Base-by-base conservation (phyloP, 2,329 filamentous ascomycete species). In the Apiospora aurea region DNA sequence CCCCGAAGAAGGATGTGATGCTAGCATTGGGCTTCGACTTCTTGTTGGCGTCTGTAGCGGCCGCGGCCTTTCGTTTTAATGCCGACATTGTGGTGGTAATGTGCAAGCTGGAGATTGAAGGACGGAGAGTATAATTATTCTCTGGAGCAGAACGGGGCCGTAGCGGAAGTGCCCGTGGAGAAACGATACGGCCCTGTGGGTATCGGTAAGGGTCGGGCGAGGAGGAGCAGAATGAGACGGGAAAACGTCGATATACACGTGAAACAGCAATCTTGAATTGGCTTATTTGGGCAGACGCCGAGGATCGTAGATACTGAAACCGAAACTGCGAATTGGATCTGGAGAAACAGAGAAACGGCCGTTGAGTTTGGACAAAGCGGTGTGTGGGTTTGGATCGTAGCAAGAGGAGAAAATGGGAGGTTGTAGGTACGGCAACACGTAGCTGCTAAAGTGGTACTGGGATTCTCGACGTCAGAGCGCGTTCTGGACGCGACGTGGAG, bases 1-100 rank as follows among this genome's bases (percentile, higher is more conserved):
- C 86, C 18, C 90, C 89, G 79, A 99, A 98, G 87, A 98, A 98
- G 21, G 94, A 93, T 41, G 92, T 95, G 79, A 99, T 97, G 84
- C 87, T 95, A 74, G 87, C 90, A 79, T 96, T 92, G 70, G 88
- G 85, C 82, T 92, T 94, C 72, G 90, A 80, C 81, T 95, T 95
- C 82, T 95, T 95, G 66, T 94, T 94, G 43, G 86, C 79, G 61
- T 92, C 90, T 0, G 80, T 75, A 41, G 81, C 81, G 14, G 83
- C 78, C 7, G 76, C 29, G 85, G 78, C 88, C 83, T 93, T 93
- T 76, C 93, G 91, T 83, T 94, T 94, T 74, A 90, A 82, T 14
- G 87, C 85, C 67, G 87, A 86, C 87, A 89, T 89, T 71, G 73
- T 78, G 76, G 69, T 43, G 57, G 69, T 43, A 51, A 24, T 68